These are phyloP conservation scores for Austroboletus niveus DNA, from an alignment of 1,284 basidiomycete species.

Conservation along the genomic window DNA sequence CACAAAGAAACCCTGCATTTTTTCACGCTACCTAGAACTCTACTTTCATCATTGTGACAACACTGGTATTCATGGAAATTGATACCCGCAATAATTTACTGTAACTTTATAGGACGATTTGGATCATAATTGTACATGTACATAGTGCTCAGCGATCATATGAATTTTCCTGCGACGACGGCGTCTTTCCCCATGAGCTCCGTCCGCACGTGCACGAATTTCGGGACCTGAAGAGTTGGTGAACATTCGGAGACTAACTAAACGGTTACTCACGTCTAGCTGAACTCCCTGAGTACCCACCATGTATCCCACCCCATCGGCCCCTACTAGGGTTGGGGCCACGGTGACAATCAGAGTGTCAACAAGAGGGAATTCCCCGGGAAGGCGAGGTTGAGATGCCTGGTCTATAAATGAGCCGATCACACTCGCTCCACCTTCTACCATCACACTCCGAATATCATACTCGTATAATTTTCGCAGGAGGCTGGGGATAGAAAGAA, in stretches of 20 bases:
- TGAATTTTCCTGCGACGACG: slow-evolving; percentile 36
- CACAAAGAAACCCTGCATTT: slow-evolving; percentile 62
- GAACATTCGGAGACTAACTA: background rate
- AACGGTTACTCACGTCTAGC: slow-evolving; percentile 12
- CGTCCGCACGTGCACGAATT: slow-evolving; percentile 35
- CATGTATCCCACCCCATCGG: slow-evolving; percentile 64
- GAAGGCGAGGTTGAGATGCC: slow-evolving; percentile 10
- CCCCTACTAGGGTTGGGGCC: slow-evolving; percentile 78
- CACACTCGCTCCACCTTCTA: slow-evolving; percentile 89
- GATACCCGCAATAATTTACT: background rate
- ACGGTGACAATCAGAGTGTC: slow-evolving; percentile 81
- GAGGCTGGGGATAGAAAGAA: slow-evolving; percentile 49
- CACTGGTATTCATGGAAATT: slow-evolving; percentile 4
- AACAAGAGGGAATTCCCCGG: slow-evolving; percentile 31
- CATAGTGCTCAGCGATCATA: slow-evolving; percentile 5
- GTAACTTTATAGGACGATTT: background rate
- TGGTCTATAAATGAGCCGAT: slow-evolving; percentile 72
- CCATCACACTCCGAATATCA: slow-evolving; percentile 81
- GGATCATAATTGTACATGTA: background rate
- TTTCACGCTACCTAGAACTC: slow-evolving; percentile 15
- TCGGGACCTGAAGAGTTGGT: slow-evolving; percentile 24
- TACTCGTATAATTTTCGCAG: slow-evolving; percentile 51
- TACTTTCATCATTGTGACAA: background rate
- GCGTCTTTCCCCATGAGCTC: slow-evolving; percentile 43
- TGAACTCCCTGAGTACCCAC: slow-evolving; percentile 13